Evolutionary conservation across 1,139 yeast genomes (phyloP), one percentile per base, ranked within the genome.

Genomic region (Blastobotrys elegans): DNA sequence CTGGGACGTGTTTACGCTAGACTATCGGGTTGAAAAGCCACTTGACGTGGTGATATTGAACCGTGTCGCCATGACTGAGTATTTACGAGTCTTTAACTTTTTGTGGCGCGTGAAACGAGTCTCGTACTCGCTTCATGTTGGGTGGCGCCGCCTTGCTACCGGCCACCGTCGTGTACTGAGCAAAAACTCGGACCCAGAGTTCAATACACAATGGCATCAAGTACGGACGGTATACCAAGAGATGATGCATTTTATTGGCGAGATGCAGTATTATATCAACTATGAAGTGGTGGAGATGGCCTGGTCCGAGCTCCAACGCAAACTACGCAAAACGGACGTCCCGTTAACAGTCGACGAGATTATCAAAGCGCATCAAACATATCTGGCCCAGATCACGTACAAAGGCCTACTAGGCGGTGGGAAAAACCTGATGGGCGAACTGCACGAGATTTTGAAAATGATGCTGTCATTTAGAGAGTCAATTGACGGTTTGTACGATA

Each of bases 1-100:
- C 70, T 92, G 97, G 97, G 96, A 90, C 61, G 89, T 86, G 3
- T 90, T 92, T 64, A 88, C 97, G 0, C 69, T 92, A 42, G 97
- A 89, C 60, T 92, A 86, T 62, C 74, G 81, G 45, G 70, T 88
- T 4, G 84, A 77, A 43, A 65, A 76, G 16, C 61, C 90, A 79
- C 17, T 72, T 35, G 69, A 68, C 36, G 54, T 59, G 22, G 68
- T 67, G 7, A 55, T 72, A 4, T 52, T 72, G 38, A 69, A 69
- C 49, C 53, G 56, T 13, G 50, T 47, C 33, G 61, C 78, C 3
- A 70, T 73, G 36, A 73, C 72, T 43, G 88, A 83, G 54, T 92
- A 92, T 61, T 71, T 88, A 47, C 77, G 86, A 57, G 77, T 90
- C 56, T 92, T 92, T 68, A 87, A 89, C 60, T 87, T 89, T 59